phyloP scores from a whole-genome alignment of 805 yeast species.

The Hyphopichia homilentoma region DNA sequence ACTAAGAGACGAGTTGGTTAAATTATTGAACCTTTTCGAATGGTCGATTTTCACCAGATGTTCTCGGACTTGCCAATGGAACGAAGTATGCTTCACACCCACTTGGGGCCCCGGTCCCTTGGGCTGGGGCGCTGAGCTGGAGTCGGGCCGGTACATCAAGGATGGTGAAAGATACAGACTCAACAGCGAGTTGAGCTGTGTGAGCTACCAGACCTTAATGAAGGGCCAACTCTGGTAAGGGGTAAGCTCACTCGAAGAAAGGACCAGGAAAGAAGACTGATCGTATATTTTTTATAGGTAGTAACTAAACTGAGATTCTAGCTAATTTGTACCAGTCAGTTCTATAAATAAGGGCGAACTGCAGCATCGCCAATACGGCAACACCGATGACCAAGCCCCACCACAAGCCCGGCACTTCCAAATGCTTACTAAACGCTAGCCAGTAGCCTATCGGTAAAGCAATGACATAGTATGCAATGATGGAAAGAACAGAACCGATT shows the following conservation, averaged over 20 bases:
- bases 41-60: conserved; percentile 47
- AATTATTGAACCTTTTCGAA: conserved; percentile 12
- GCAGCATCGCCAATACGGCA: background rate
- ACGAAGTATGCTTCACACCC: conserved; percentile 54
- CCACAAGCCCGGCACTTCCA: background rate
- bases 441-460: conserved; percentile 14
- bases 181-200: conserved; percentile 6
- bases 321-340: no score
- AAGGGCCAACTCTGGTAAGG: no score
- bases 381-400: background rate
- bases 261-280: no score
- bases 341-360: no score
- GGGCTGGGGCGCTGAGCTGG: background rate
- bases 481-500: conserved; percentile 14
- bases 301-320: no score
- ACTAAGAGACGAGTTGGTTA: conserved; percentile 9
- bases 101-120: conserved; percentile 51
- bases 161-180: conserved; percentile 9
- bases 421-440: background rate
- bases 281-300: no score
- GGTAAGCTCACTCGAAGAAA: no score
- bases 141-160: conserved; percentile 3
- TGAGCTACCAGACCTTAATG: conserved; percentile 3
- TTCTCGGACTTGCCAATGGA: conserved; percentile 35
- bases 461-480: conserved; percentile 15